These are phyloP conservation scores for Ziziphus jujuba DNA, from an alignment of 306 rosid genomes.

Conservation along the genomic window DNA sequence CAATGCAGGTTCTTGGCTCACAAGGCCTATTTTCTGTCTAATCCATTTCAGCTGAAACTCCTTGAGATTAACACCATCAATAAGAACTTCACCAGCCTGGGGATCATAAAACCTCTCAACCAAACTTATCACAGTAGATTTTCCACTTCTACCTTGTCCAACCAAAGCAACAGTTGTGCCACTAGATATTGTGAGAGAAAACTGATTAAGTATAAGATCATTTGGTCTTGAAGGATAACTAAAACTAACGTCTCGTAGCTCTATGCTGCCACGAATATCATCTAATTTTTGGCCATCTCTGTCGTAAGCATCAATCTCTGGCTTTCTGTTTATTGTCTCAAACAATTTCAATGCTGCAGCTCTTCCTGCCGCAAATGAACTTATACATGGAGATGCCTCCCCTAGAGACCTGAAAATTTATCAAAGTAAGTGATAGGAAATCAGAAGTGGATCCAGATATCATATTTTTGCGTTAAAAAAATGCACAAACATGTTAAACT, in stretches of 20 bases:
- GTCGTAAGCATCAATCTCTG: slow-evolving; percentile 66
- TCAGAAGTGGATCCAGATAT: too few relatives aligned
- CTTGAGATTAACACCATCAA: slow-evolving; percentile 66
- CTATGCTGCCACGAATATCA: slow-evolving; percentile 66
- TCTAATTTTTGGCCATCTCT: slow-evolving; percentile 41
- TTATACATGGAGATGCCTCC: slow-evolving; percentile 78
- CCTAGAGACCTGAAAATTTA: slow-evolving; percentile 61
- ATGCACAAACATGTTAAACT: too few relatives aligned
- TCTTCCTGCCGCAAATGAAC: slow-evolving; percentile 78
- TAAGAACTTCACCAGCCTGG: slow-evolving; percentile 65
- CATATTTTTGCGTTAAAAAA: too few relatives aligned
- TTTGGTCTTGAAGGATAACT: slow-evolving; percentile 75
- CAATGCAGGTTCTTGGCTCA: slow-evolving; percentile 79
- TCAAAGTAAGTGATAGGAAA: background rate
- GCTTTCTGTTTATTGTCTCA: slow-evolving; percentile 67
- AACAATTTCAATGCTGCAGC: slow-evolving; percentile 93
- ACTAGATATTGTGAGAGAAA: slow-evolving; percentile 63
- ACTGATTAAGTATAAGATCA: slow-evolving; percentile 51
- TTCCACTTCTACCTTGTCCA: slow-evolving; percentile 89
- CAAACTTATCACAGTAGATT: slow-evolving; percentile 72
- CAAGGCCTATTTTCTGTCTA: slow-evolving; percentile 72
- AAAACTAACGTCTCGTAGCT: slow-evolving; percentile 59
- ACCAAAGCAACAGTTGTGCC: slow-evolving; percentile 77
- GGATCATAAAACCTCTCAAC: slow-evolving; percentile 90
- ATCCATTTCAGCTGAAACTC: slow-evolving; percentile 77